phyloP scores from a whole-genome alignment of 345 rosid species.

The Eucalyptus marginata region DNA sequence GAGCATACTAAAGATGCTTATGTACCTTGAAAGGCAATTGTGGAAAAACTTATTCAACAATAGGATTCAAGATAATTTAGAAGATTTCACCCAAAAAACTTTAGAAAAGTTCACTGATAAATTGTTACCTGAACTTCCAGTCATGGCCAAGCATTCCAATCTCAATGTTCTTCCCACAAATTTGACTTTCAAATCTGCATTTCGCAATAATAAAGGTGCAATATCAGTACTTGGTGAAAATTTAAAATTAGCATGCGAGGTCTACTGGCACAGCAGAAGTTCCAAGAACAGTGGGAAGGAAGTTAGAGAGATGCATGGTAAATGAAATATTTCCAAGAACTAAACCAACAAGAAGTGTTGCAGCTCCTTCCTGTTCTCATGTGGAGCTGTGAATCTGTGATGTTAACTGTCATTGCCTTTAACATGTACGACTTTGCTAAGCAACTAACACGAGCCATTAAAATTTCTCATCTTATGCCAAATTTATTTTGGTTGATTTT shows the following conservation, averaged over 20 bases:
- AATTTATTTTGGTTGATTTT: neutral
- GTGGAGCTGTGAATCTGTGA: too few species aligned
- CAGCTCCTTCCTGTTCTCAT: too few species aligned
- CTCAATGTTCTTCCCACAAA: slow-evolving; percentile 70
- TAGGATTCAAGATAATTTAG: too few species aligned
- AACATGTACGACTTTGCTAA: neutral
- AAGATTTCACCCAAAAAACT: too few species aligned
- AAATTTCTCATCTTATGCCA: neutral
- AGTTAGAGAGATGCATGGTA: neutral
- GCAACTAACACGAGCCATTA: neutral
- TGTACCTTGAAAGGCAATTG: too few species aligned
- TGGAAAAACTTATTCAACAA: too few species aligned
- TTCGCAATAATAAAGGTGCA: neutral
- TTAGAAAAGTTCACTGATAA: neutral
- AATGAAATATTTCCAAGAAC: too few species aligned
- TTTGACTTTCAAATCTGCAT: slow-evolving; percentile 84
- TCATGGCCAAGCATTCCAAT: slow-evolving; percentile 69
- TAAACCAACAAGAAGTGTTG: too few species aligned
- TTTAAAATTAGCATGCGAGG: neutral
- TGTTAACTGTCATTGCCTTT: too few species aligned
- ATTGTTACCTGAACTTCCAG: slow-evolving; percentile 50
- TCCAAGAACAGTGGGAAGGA: neutral
- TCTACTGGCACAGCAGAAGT: neutral
- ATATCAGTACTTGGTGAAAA: neutral
- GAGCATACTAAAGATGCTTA: too few species aligned